Evolutionary conservation across 176 grass and related monocot species (phyloP).

Genomic region (Zoysia pacifica): DNA sequence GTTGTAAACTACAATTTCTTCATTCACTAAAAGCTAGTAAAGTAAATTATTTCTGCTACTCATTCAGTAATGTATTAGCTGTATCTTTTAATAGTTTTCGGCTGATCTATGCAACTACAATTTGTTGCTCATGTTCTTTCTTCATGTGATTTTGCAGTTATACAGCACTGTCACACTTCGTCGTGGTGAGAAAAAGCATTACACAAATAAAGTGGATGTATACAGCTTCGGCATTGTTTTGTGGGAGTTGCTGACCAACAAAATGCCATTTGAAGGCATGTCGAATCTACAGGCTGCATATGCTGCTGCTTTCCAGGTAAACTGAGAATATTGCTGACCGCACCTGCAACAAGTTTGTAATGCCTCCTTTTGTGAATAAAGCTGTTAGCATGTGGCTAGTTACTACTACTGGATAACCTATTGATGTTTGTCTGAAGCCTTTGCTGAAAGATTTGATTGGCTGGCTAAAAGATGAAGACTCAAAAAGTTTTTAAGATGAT

Average conservation of each 20-base stretch:
- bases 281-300: slow-evolving; percentile 98
- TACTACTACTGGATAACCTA: slow-evolving; percentile 20
- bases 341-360: slow-evolving; percentile 22
- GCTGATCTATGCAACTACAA: slow-evolving; percentile 31
- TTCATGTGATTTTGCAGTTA: slow-evolving; percentile 55
- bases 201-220: slow-evolving; percentile 99
- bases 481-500: slow-evolving; percentile 14
- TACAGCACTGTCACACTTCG: slow-evolving; percentile 97
- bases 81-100: slow-evolving; percentile 11
- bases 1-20: slow-evolving; percentile 49
- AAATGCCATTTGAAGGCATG: slow-evolving; percentile 99
- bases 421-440: neutral
- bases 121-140: slow-evolving; percentile 15
- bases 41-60: neutral
- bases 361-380: slow-evolving; percentile 25
- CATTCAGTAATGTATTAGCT: slow-evolving; percentile 7
- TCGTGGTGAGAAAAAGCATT: slow-evolving; percentile 97
- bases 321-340: neutral
- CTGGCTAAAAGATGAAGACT: slow-evolving; percentile 8
- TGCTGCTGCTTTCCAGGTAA: slow-evolving; percentile 98
- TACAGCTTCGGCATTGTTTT: slow-evolving; percentile 99
- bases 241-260: slow-evolving; percentile 95
- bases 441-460: neutral
- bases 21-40: slow-evolving; percentile 14
- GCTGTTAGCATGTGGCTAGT: slow-evolving; percentile 9